A percentile compares a stretch with the other conserved stretches of the same genome.
Conservation (phyloP, 352 stramenopile species). For the Globisporangium solare region DNA sequence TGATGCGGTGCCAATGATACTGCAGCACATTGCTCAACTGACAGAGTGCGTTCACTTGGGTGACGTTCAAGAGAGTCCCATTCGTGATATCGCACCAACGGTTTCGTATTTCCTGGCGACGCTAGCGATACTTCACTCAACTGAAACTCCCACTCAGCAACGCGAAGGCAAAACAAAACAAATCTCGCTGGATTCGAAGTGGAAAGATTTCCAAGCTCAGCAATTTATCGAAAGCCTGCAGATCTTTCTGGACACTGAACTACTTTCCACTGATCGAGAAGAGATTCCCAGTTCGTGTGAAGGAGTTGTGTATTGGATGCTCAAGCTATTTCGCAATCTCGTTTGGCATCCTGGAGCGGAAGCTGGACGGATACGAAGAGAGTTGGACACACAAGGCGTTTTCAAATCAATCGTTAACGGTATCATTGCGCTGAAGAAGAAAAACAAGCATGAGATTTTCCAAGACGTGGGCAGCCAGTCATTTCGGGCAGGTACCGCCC, state of each 20-base stretch:
- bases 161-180: neutral
- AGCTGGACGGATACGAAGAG: constrained; percentile 4
- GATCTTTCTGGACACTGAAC: neutral
- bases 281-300: neutral
- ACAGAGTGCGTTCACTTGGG: constrained; percentile 1
- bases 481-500: constrained; percentile 8
- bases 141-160: constrained; percentile 3
- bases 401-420: neutral
- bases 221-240: constrained; percentile 7
- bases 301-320: constrained; percentile 21
- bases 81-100: constrained; percentile 10
- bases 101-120: constrained; percentile 25
- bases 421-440: neutral
- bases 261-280: neutral
- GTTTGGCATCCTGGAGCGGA: constrained; percentile 9
- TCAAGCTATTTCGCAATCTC: constrained; percentile 34
- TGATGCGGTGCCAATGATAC: constrained; percentile 6
- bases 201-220: neutral
- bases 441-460: no score
- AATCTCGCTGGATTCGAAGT: neutral
- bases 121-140: constrained; percentile 22
- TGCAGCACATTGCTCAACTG: constrained; percentile 4
- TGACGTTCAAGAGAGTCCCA: constrained; percentile 5
- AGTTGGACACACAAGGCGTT: neutral
- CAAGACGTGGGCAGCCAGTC: neutral